A percentile compares a stretch with the other conserved stretches of the same genome.
These are phyloP conservation scores for Fusarium beomiforme DNA, from an alignment of 2,329 filamentous ascomycete species.

Conservation along the genomic window DNA sequence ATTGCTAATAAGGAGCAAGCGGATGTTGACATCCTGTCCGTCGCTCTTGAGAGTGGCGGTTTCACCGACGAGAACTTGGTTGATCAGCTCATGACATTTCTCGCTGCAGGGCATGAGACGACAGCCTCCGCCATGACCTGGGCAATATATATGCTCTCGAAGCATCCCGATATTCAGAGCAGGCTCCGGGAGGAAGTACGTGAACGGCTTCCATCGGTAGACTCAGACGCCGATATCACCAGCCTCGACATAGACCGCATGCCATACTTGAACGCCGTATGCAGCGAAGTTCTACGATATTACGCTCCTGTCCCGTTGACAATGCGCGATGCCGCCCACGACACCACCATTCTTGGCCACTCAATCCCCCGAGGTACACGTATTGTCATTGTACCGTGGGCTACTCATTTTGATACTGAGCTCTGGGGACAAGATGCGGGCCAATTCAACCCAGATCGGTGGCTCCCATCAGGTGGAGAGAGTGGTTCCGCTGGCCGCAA, in stretches of 20 bases:
- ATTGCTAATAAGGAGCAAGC: slow-evolving; percentile 57
- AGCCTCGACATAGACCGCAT: slow-evolving; percentile 72
- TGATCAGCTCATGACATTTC: slow-evolving; percentile 91
- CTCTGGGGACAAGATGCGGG: slow-evolving; percentile 82
- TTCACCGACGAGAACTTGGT: slow-evolving; percentile 84
- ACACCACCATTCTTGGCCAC: slow-evolving; percentile 73
- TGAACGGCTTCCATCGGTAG: slow-evolving; percentile 63
- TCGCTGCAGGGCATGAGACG: slow-evolving; percentile 84
- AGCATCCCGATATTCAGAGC: slow-evolving; percentile 71
- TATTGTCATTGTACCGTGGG: slow-evolving; percentile 71
- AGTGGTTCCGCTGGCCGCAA: slow-evolving; percentile 47
- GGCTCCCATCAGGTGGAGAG: slow-evolving; percentile 64
- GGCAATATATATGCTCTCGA: slow-evolving; percentile 75
- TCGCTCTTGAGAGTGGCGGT: slow-evolving; percentile 78
- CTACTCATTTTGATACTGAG: slow-evolving; percentile 73
- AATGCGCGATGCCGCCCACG: slow-evolving; percentile 69
- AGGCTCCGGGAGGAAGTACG: slow-evolving; percentile 76
- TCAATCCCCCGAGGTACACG: slow-evolving; percentile 76
- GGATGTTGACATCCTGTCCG: slow-evolving; percentile 80
- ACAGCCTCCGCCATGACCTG: slow-evolving; percentile 81
- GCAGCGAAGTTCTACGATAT: slow-evolving; percentile 79
- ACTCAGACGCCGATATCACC: slow-evolving; percentile 49
- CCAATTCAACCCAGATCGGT: slow-evolving; percentile 82
- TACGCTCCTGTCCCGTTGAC: slow-evolving; percentile 78
- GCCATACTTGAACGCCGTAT: slow-evolving; percentile 82